Conservation (phyloP, 1,139 yeast genomes). For the Debaryomyces singareniensis region DNA sequence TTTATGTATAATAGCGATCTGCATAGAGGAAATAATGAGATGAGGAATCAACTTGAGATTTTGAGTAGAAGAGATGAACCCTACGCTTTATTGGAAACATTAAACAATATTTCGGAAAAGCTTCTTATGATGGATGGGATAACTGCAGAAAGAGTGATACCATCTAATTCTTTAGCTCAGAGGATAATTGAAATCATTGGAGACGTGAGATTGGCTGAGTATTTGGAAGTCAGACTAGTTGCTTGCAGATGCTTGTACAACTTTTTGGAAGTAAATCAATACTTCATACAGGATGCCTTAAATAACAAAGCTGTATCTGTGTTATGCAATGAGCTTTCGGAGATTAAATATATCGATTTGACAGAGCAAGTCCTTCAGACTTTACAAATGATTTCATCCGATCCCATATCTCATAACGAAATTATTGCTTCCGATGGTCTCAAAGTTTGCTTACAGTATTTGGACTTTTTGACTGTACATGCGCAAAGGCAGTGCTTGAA, state of each 20-base stretch:
- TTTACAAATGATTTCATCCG: slow-evolving; percentile 59
- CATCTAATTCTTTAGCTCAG: slow-evolving; percentile 51
- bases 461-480: slow-evolving; percentile 86
- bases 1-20: slow-evolving; percentile 26
- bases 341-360: slow-evolving; percentile 78
- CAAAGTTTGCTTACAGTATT: slow-evolving; percentile 60
- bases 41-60: slow-evolving; percentile 34
- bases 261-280: slow-evolving; percentile 69
- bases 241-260: slow-evolving; percentile 85
- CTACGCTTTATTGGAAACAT: slow-evolving; percentile 45
- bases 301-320: slow-evolving; percentile 62
- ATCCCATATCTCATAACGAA: slow-evolving; percentile 41
- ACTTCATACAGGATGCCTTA: slow-evolving; percentile 59
- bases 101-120: slow-evolving; percentile 58
- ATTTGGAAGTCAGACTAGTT: slow-evolving; percentile 72
- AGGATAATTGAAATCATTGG: slow-evolving; percentile 55
- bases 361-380: slow-evolving; percentile 87
- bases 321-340: slow-evolving; percentile 60
- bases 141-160: slow-evolving; percentile 58
- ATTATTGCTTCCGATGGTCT: slow-evolving; percentile 58
- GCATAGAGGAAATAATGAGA: slow-evolving; percentile 21
- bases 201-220: slow-evolving; percentile 54
- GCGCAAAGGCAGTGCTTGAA: slow-evolving; percentile 80
- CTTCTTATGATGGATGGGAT: slow-evolving; percentile 64
- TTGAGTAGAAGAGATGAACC: slow-evolving; percentile 42